Base-by-base conservation (phyloP, 306 rosid genomes). In the Cucumis melo region DNA sequence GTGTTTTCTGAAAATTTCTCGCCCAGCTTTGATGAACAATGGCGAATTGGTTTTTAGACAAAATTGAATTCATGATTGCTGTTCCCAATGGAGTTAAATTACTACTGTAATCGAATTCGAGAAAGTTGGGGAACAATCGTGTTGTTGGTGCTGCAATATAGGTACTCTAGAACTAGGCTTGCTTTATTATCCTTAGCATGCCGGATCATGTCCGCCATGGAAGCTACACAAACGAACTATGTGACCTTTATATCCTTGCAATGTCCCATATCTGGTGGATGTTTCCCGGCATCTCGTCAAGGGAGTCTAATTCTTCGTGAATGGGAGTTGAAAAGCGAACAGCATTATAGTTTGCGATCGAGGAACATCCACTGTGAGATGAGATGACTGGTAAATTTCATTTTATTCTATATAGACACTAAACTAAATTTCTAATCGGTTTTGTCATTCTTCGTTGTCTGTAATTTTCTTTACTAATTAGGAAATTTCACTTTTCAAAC, bases 111-210 rank as follows among this genome's bases (percentile, higher is more conserved):
- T 51, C 58, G 39, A 34, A 50, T 19, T 34, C 46, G 61, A 73
- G 61, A 51, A 29, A 50, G 29, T 51, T 73, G 61, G 42, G 77
- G 62, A 73, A 29, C 77, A 73, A 29, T 73, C 17, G 46, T 29
- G n/a, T 32, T 19, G 38, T 32, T 73, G 46, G 62, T 73, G 77
- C 77, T 27, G 62, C 24, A 29, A 51, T 73, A 27, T 73, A 16
- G 59, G 58, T 51, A 29, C 61, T 15, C 23, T 72, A 51, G 19
- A 19, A 16, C 62, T 73, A 51, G 62, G 46, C 16, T 17, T 73
- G 62, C 77, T 73, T 73, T 73, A 38, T 73, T 73, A 73, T 54
- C 62, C 77, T 73, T 19, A 44, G 55, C 74, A 68, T 68, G 60
- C 77, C 11, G 48, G 77, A 53, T 73, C 48, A 73, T 73, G 77